These are phyloP conservation scores for Acer saccharum DNA, from an alignment of 345 rosid genomes.

Conservation along the genomic window DNA sequence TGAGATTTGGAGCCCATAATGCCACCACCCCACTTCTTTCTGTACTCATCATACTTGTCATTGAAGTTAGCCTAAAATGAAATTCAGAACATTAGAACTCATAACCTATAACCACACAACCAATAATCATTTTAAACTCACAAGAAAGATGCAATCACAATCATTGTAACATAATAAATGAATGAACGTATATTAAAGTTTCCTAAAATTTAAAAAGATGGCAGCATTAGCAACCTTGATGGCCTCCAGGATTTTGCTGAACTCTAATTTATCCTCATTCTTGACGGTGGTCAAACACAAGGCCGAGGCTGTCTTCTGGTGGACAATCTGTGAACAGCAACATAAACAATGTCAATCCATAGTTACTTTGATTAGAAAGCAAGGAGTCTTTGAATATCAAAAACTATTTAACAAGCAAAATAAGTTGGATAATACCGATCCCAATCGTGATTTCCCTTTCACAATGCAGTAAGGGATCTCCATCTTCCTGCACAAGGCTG, in stretches of 20 bases:
- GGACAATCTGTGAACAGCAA: conserved; percentile 46
- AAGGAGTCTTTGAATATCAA: neutral
- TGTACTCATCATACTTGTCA: conserved; percentile 73
- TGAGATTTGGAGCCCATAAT: conserved; percentile 85
- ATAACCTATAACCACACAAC: neutral
- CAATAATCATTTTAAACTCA: neutral
- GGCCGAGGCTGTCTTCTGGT: conserved; percentile 63
- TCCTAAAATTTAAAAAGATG: neutral
- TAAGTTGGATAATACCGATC: conserved; percentile 41
- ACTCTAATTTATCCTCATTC: conserved; percentile 81
- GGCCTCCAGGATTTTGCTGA: conserved; percentile 75
- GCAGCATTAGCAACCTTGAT: conserved; percentile 49
- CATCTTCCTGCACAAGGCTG: conserved; percentile 87
- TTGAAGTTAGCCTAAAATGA: conserved; percentile 62
- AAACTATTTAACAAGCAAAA: neutral
- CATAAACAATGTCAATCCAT: neutral
- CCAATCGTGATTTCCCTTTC: conserved; percentile 77
- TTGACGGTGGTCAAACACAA: conserved; percentile 75
- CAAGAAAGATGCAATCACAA: neutral
- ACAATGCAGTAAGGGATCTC: conserved; percentile 86
- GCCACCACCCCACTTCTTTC: conserved; percentile 91
- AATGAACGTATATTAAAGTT: neutral
- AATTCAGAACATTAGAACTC: conserved; percentile 1
- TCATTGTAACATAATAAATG: too few species aligned
- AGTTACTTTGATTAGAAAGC: neutral